Evolutionary conservation across 2,329 filamentous ascomycete species (phyloP), one percentile per base, ranked within the genome.

Genomic region (Cryphonectria japonica): DNA sequence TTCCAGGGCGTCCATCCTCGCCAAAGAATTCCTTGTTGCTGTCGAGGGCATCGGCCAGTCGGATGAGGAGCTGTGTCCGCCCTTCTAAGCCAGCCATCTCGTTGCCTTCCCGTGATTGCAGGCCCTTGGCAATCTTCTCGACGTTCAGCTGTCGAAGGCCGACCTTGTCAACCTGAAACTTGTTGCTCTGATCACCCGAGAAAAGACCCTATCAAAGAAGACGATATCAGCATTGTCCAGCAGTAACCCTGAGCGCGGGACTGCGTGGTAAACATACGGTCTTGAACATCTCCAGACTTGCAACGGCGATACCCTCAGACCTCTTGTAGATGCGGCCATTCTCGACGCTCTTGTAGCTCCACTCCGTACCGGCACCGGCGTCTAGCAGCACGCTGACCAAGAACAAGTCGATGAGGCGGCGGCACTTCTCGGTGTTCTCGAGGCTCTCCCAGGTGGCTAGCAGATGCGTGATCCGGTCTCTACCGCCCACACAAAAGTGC

Each of bases 281-380:
- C 83, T 97, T 97, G 87, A 97, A 98, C 95, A 98, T 97, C 76
- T 98, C 95, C 77, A 91, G 78, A 74, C 87, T 90, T 8, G 89
- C 89, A 75, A 91, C 90, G 11, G 95, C 95, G 69, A 98, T 86
- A 11, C 95, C 95, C 80, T 98, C 96, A 73, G 94, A 97, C 66
- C 96, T 90, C 67, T 89, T 87, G 81, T 95, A 98, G 57, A 92
- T 81, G 73, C 91, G 92, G 70, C 93, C 94, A 74, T 94, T 97
- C 78, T 97, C 94, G 74, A 91, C 91, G 78, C 94, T 97, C 84
- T 93, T 96, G 83, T 97, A 99, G 75, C 90, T 91, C 96, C 96
- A 99, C 75, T 89, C 87, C 2, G 90, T 95, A 57, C 96, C 96
- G 1, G 96, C 94, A 57, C 96, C 96, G 5, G 96, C 93, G 78